These are phyloP conservation scores for Rhizopus stolonifer DNA, from an alignment of 371 early-diverging fungal genomes.

Conservation along the genomic window DNA sequence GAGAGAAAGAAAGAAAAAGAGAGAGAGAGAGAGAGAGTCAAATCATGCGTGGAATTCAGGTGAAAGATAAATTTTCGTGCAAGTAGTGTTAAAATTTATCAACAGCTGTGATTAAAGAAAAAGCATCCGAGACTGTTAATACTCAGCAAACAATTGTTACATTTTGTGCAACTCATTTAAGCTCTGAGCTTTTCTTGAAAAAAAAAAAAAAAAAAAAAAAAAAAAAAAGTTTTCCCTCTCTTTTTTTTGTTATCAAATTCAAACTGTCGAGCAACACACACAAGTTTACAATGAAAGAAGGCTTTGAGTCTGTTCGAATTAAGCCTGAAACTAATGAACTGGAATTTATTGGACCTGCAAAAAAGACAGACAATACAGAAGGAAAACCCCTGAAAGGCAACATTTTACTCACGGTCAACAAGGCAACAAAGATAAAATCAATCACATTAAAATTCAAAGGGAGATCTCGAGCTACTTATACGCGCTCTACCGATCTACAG, in stretches of 20 bases:
- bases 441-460: constrained; percentile 33
- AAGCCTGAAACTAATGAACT: constrained; percentile 25
- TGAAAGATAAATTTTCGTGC: no score
- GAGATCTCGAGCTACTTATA: constrained; percentile 7
- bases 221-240: neutral
- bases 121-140: constrained; percentile 1
- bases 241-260: neutral
- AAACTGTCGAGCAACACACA: no score
- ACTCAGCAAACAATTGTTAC: neutral
- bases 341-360: constrained; percentile 29
- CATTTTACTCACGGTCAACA: constrained; percentile 17
- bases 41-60: neutral
- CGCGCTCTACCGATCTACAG: constrained; percentile 9
- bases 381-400: constrained; percentile 28
- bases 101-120: neutral
- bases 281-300: constrained; percentile 25
- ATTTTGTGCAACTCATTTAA: constrained; percentile 1
- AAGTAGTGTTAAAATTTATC: no score
- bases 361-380: constrained; percentile 15
- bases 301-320: constrained; percentile 26
- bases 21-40: no score
- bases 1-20: no score
- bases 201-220: no score
- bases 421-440: constrained; percentile 32
- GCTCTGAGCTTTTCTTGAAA: neutral